Base-by-base conservation (phyloP, 2,329 filamentous ascomycete genomes). In the Fusarium verticillioides region DNA sequence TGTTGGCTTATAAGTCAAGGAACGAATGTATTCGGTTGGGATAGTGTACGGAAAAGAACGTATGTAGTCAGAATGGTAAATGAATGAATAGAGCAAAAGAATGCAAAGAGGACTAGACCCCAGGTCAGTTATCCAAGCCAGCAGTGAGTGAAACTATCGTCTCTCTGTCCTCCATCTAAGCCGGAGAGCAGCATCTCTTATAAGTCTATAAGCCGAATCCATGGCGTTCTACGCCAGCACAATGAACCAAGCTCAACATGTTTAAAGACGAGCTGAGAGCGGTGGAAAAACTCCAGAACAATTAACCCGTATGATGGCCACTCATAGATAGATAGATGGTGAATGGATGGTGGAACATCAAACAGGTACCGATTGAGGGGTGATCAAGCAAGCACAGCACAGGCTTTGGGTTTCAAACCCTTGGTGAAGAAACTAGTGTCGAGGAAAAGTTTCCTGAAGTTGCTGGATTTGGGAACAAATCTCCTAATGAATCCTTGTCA, bases 51-150 rank as follows among this genome's bases (percentile, higher is more conserved):
- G 61, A 66, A 70, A 71, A 60, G 66, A 70, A 60, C 43, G 73
- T 69, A 66, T 56, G 54, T 64, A 62, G 53, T 70, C 53, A 63
- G 63, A 64, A 28, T 53, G 47, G 63, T 69, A 76, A 76, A 76
- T 63, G 74, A 78, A 68, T 59, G 75, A 73, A 28, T 40, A 63
- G 59, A 67, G 74, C n/a, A 66, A 77, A 77, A 64, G 75, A 77
- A 76, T 49, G 75, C 66, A 71, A 69, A 53, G 61, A 66, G 67
- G 60, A 70, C 61, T 57, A 43, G 70, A 75, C 75, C 66, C 74
- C 74, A 74, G 71, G 72, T 72, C 72, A 72, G 62, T 72, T 40
- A 66, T 73, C 52, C 64, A 65, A 68, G 52, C 52, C 63, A 56
- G 63, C 46, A 75, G 58, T 23, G 43, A 54, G 57, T 69, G 74